Conservation (phyloP, 345 rosid species). For the Eucalyptus rudis region DNA sequence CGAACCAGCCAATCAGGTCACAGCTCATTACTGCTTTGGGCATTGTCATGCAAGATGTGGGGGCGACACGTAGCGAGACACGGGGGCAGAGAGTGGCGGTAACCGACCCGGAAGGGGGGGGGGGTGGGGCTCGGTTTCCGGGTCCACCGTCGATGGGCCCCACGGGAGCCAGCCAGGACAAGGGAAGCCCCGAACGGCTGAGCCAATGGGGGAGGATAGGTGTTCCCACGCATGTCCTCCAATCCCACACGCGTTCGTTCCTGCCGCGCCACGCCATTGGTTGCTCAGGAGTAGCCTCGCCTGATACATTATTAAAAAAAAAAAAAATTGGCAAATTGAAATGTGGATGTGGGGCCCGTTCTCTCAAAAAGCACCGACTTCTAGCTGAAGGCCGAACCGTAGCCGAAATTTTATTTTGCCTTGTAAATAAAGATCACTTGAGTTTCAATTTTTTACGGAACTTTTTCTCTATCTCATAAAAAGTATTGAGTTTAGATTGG, state of each 20-base stretch:
- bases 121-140: not conserved
- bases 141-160: not conserved
- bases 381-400: no score
- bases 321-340: not conserved
- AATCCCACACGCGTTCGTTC: slow-evolving; percentile 66
- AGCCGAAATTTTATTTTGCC: no score
- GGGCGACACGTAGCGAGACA: not conserved
- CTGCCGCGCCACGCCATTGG: not conserved
- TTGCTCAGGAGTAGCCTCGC: not conserved
- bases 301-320: not conserved
- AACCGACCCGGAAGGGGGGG: not conserved
- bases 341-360: not conserved
- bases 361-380: not conserved
- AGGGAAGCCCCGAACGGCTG: not conserved
- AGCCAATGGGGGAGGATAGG: slow-evolving; percentile 22
- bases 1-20: not conserved
- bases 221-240: slow-evolving; percentile 81
- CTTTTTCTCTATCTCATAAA: no score
- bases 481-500: not conserved
- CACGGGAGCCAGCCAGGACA: not conserved
- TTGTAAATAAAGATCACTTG: not conserved
- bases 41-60: not conserved
- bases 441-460: fast-evolving
- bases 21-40: not conserved
- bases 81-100: not conserved